Percentiles rank a stretch among this genome's conserved stretches.
Evolutionary conservation across 2,329 filamentous ascomycete genomes (phyloP).

Genomic region (Dactylellina leptospora): DNA sequence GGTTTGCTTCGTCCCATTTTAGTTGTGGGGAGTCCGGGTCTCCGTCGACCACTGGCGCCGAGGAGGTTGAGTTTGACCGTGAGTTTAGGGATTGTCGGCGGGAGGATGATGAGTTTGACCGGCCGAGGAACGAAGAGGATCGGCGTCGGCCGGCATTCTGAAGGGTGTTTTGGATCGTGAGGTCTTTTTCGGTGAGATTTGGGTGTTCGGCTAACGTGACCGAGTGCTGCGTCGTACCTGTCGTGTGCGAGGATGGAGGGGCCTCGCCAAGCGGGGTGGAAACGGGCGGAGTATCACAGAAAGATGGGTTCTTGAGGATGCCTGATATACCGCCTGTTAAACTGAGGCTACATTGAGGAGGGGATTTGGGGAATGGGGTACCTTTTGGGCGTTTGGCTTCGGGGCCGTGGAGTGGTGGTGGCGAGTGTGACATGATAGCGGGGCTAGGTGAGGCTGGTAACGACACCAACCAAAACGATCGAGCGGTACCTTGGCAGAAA

Average conservation of each 20-base stretch:
- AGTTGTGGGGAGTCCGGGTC: slow-evolving; percentile 75
- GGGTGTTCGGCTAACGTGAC: slow-evolving; percentile 31
- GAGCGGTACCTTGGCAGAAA: neutral
- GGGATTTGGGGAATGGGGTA: neutral
- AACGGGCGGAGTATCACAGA: slow-evolving; percentile 33
- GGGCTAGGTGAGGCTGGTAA: slow-evolving; percentile 28
- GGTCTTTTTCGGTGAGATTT: slow-evolving; percentile 72
- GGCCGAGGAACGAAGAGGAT: slow-evolving; percentile 77
- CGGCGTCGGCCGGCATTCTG: slow-evolving; percentile 89
- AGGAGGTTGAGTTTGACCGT: slow-evolving; percentile 61
- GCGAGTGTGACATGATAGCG: slow-evolving; percentile 50
- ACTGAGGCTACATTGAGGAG: neutral
- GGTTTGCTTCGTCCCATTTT: slow-evolving; percentile 98
- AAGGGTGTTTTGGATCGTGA: slow-evolving; percentile 92
- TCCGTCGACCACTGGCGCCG: slow-evolving; percentile 62
- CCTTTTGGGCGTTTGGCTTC: slow-evolving; percentile 51
- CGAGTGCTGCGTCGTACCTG: neutral
- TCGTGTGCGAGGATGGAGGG: slow-evolving; percentile 10
- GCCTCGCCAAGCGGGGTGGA: slow-evolving; percentile 18
- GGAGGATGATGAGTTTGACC: slow-evolving; percentile 66
- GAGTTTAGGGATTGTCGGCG: slow-evolving; percentile 73
- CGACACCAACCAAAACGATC: neutral
- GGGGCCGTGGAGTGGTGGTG: slow-evolving; percentile 49
- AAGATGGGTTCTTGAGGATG: slow-evolving; percentile 51
- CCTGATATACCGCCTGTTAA: slow-evolving; percentile 10